A percentile compares a stretch with the other conserved stretches of the same genome.
These are phyloP conservation scores for Chlorophyllum brunneum DNA, from an alignment of 768 basidiomycete species.

Conservation along the genomic window DNA sequence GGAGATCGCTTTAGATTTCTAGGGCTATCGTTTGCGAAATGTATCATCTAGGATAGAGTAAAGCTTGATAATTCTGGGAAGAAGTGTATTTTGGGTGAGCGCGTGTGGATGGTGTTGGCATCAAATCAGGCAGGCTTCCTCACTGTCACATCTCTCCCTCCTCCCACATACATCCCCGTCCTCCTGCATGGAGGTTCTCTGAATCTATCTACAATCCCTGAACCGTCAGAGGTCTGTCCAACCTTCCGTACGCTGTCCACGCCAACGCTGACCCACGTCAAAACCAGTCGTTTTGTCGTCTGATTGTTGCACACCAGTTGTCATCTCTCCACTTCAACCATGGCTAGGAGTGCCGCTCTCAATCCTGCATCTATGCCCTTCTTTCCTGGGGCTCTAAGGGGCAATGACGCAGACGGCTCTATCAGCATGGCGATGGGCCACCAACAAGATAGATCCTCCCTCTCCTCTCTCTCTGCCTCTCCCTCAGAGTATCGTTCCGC, in stretches of 20 bases:
- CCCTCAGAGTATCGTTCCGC: constrained; percentile 65
- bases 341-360: constrained; percentile 74
- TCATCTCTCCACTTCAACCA: constrained; percentile 34
- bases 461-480: constrained; percentile 49
- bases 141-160: constrained; percentile 7
- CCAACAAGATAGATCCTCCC: constrained; percentile 45
- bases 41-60: constrained; percentile 16
- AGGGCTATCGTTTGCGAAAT: constrained; percentile 28
- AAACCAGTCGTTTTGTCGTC: constrained; percentile 27
- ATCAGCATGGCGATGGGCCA: constrained; percentile 42
- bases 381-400: constrained; percentile 68
- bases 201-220: constrained; percentile 21
- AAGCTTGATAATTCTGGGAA: constrained; percentile 9
- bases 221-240: constrained; percentile 6
- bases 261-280: constrained; percentile 12
- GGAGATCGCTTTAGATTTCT: constrained; percentile 25
- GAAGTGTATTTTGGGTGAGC: constrained; percentile 11
- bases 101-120: constrained; percentile 9
- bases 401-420: constrained; percentile 51
- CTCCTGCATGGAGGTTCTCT: constrained; percentile 41
- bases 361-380: constrained; percentile 84
- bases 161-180: constrained; percentile 12
- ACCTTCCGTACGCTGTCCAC: not conserved
- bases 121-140: constrained; percentile 9
- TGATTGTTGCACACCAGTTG: constrained; percentile 36